Conservation (phyloP, 148 eudicot species). For the Fagopyrum homotropicum region DNA sequence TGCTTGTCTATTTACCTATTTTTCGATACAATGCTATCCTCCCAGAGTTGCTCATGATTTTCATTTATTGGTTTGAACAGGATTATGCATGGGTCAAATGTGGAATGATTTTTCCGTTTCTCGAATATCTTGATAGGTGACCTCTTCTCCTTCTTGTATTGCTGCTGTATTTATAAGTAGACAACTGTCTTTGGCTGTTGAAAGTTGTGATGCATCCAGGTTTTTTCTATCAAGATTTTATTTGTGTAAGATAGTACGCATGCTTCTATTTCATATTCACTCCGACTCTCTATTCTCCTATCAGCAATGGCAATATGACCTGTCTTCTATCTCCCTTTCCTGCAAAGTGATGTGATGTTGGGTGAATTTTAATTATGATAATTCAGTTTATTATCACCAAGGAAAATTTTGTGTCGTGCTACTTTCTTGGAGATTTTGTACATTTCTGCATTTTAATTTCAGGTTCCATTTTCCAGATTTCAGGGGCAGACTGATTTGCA, state of each 20-base stretch:
- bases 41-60: not conserved
- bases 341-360: not conserved
- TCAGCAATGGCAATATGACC: not conserved
- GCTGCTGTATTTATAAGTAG: not conserved
- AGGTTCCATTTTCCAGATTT: constrained; percentile 40
- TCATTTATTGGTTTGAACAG: constrained; percentile 29
- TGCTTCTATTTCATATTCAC: not conserved
- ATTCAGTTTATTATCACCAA: not conserved
- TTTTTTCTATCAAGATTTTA: no score
- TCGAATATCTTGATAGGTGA: constrained; percentile 72
- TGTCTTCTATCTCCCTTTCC: not conserved
- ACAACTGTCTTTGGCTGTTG: not conserved
- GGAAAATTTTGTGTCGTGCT: not conserved
- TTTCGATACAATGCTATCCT: not conserved
- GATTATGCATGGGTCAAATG: constrained; percentile 94
- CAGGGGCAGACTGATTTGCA: constrained; percentile 87
- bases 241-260: not conserved
- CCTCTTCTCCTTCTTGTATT: constrained; percentile 8
- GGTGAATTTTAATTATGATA: not conserved
- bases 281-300: not conserved
- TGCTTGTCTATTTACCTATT: not conserved
- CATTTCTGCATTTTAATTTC: not conserved
- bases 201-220: no score
- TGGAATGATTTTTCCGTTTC: constrained; percentile 92
- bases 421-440: not conserved